Evolutionary conservation across 352 stramenopile species (phyloP), one percentile per base, ranked within the genome.

Genomic region (Elongisporangium prolatum): DNA sequence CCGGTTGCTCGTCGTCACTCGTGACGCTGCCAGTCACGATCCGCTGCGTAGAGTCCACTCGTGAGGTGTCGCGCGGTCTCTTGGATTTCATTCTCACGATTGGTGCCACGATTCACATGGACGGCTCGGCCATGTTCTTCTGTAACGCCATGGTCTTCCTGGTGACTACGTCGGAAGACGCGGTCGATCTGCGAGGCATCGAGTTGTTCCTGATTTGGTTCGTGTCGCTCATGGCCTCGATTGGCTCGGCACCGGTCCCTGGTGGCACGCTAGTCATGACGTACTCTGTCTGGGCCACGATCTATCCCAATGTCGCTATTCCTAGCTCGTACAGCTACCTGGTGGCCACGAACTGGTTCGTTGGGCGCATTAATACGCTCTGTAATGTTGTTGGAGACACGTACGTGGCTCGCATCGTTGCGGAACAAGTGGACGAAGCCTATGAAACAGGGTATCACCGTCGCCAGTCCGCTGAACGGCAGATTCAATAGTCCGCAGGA

Each of bases 41-140:
- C 34, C 80, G 71, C 17, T 90, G 79, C 38, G 78, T 87, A 20
- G 76, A 86, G 56, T 72, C 67, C 22, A 86, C 80, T 24, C 68
- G 69, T 2, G 76, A 88, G 50, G 75, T 89, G 38, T 80, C 80
- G 16, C 71, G 73, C 14, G 72, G 67, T 21, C 61, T 93, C 5
- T 48, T 78, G 38, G 71, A 80, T 40, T 93, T 93, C 53, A 75
- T 93, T 24, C 40, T 93, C 34, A 89, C 83, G 9, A 81, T 93
- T 53, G 83, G 83, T 13, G 78, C 68, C 25, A 88, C 73, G 3
- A 67, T 82, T 37, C 78, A 93, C 70, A 93, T 89, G 75, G 89
- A 93, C 59, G 83, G 83, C 63, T 80, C 73, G 25, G 81, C 80
- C 13, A 84, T 91, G 60, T 86, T 85, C 57, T 93, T 87, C 58